Conservation (phyloP, 768 basidiomycete species). For the Amanita exitialis region DNA sequence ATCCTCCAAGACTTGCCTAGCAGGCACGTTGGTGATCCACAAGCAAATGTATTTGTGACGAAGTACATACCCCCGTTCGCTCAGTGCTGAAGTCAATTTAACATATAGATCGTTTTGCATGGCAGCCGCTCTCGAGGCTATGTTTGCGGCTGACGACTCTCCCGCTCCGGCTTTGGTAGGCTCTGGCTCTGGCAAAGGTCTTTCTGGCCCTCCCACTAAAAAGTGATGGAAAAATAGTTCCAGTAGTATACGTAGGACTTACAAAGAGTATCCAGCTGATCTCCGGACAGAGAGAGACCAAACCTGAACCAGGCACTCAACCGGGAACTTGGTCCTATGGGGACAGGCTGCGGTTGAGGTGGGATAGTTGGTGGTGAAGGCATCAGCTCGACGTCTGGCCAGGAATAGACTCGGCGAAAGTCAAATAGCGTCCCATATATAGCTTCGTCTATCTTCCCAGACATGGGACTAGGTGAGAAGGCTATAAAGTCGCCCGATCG, state of each 20-base stretch:
- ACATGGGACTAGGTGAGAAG: slow-evolving; percentile 25
- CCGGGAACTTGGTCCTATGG: slow-evolving; percentile 45
- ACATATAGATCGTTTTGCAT: slow-evolving; percentile 33
- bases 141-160: slow-evolving; percentile 12
- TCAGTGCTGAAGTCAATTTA: slow-evolving; percentile 40
- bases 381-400: slow-evolving; percentile 43
- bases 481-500: slow-evolving; percentile 46
- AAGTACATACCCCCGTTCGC: slow-evolving; percentile 51
- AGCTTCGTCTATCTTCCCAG: slow-evolving; percentile 24
- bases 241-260: slow-evolving; percentile 14
- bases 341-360: slow-evolving; percentile 52
- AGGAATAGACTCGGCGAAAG: slow-evolving; percentile 37
- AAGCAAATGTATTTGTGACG: neutral
- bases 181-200: slow-evolving; percentile 36
- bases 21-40: neutral
- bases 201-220: slow-evolving; percentile 56
- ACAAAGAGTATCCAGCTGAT: slow-evolving; percentile 53
- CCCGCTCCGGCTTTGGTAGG: neutral
- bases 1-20: slow-evolving; percentile 51
- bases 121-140: slow-evolving; percentile 24
- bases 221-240: neutral
- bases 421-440: slow-evolving; percentile 52
- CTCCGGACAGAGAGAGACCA: slow-evolving; percentile 41
- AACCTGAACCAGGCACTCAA: slow-evolving; percentile 48
- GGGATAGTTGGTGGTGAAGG: slow-evolving; percentile 32